A percentile compares a stretch with the other conserved stretches of the same genome.
Evolutionary conservation across 108 stramenopile species (phyloP).

Genomic region (Bacterosira constricta): DNA sequence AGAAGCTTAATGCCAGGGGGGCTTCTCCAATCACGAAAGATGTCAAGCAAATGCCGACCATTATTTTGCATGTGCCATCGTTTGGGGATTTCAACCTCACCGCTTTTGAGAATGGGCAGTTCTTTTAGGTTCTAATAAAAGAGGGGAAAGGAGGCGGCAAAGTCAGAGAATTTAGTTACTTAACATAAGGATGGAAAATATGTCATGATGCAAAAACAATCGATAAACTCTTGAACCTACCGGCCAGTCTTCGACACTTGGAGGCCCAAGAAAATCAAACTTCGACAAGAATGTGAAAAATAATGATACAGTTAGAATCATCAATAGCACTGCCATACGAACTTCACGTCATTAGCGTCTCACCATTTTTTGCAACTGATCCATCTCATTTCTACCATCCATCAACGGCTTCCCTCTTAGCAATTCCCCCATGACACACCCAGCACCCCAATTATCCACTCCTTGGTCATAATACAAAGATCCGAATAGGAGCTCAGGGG

Average conservation of each 20-base stretch:
- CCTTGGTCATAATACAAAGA: conserved; percentile 58
- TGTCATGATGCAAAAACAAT: not conserved
- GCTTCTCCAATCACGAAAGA: conserved; percentile 37
- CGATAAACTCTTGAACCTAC: conserved; percentile 1
- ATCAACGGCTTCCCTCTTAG: conserved; percentile 78
- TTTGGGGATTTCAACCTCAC: conserved; percentile 43
- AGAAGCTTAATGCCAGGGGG: conserved; percentile 55
- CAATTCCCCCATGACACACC: conserved; percentile 91
- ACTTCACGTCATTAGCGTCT: too few relatives aligned
- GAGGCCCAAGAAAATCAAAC: conserved; percentile 64
- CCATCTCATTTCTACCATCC: conserved; percentile 77
- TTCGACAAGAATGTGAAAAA: not conserved
- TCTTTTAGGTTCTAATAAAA: conserved; percentile 25
- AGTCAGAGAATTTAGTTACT: conserved; percentile 34
- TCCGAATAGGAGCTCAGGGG: conserved; percentile 88
- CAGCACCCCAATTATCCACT: conserved; percentile 86
- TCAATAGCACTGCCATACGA: too few relatives aligned
- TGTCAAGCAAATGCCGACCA: conserved; percentile 29
- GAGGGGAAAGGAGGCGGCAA: not conserved
- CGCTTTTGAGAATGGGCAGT: conserved; percentile 41
- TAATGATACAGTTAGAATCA: not conserved
- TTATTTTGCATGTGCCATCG: conserved; percentile 32
- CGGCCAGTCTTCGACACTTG: conserved; percentile 44
- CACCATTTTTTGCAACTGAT: conserved; percentile 79
- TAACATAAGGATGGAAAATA: not conserved